Percentiles rank a stretch among this genome's conserved stretches.
These are phyloP conservation scores for Auricularia auricula-judae DNA, from an alignment of 768 basidiomycete species.

Conservation along the genomic window DNA sequence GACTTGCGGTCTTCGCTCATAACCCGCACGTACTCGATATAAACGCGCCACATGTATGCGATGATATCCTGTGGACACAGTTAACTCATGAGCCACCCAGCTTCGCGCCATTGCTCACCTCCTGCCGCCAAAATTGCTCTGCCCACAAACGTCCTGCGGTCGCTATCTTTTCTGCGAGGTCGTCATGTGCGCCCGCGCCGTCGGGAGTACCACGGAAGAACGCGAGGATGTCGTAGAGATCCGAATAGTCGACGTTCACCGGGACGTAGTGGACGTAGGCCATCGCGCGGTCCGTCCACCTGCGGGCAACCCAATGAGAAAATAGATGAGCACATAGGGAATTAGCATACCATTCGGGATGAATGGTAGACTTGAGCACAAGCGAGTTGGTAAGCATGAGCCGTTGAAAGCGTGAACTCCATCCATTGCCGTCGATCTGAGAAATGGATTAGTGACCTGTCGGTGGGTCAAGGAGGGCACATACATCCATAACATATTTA, in stretches of 20 bases:
- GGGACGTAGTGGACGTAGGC: conserved; percentile 74
- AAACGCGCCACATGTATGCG: conserved; percentile 25
- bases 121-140: conserved; percentile 42
- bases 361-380: conserved; percentile 60
- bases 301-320: conserved; percentile 10
- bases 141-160: conserved; percentile 47
- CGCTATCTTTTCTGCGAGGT: conserved; percentile 45
- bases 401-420: conserved; percentile 61
- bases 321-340: neutral
- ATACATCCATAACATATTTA: conserved; percentile 44
- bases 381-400: conserved; percentile 51
- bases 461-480: neutral
- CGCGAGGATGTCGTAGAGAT: conserved; percentile 57
- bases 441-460: conserved; percentile 4
- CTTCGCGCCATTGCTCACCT: conserved; percentile 31
- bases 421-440: conserved; percentile 27
- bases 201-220: conserved; percentile 62
- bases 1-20: conserved; percentile 34
- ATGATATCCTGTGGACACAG: conserved; percentile 8
- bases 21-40: conserved; percentile 44
- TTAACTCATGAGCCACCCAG: conserved; percentile 48
- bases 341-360: conserved; percentile 53
- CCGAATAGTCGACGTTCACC: conserved; percentile 48
- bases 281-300: conserved; percentile 44
- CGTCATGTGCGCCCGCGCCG: conserved; percentile 41